Evolutionary conservation across 2,329 filamentous ascomycete genomes (phyloP).

Genomic region (Penicillium sp.): DNA sequence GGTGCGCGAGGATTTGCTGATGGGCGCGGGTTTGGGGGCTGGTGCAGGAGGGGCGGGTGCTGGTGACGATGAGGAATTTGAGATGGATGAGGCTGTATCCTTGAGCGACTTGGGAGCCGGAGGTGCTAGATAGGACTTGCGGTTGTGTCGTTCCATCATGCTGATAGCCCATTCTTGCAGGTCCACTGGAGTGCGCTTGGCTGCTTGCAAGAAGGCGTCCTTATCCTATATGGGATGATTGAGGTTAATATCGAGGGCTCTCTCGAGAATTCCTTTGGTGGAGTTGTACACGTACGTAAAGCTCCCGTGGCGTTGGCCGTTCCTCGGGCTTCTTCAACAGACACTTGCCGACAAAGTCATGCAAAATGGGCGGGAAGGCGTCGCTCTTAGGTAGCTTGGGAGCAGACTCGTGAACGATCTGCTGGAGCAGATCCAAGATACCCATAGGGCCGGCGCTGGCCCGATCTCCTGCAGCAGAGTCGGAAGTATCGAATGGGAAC

Average conservation of each 20-base stretch:
- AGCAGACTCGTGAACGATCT: conserved; percentile 95
- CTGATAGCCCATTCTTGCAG: conserved; percentile 90
- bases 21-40: conserved; percentile 40
- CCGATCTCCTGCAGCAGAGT: conserved; percentile 71
- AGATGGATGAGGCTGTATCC: conserved; percentile 33
- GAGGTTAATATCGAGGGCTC: conserved; percentile 4
- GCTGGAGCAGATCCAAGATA: conserved; percentile 92
- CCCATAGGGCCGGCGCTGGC: conserved; percentile 77
- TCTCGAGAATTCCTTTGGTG: not conserved
- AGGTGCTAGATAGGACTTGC: conserved; percentile 88
- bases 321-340: conserved; percentile 85
- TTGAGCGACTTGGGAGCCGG: conserved; percentile 77
- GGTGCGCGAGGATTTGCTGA: conserved; percentile 27
- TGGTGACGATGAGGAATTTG: conserved; percentile 56
- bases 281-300: conserved; percentile 70
- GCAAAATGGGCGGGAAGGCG: conserved; percentile 90
- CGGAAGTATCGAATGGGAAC: conserved; percentile 86
- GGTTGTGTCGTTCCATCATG: conserved; percentile 92
- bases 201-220: conserved; percentile 92
- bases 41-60: conserved; percentile 32
- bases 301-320: conserved; percentile 87
- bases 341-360: conserved; percentile 97
- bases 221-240: conserved; percentile 63
- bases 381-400: conserved; percentile 95
- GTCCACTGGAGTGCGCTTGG: conserved; percentile 93